A percentile compares a stretch with the other conserved stretches of the same genome.
Evolutionary conservation across 2,329 filamentous ascomycete genomes (phyloP).

Genomic region (Colletotrichum cereale): DNA sequence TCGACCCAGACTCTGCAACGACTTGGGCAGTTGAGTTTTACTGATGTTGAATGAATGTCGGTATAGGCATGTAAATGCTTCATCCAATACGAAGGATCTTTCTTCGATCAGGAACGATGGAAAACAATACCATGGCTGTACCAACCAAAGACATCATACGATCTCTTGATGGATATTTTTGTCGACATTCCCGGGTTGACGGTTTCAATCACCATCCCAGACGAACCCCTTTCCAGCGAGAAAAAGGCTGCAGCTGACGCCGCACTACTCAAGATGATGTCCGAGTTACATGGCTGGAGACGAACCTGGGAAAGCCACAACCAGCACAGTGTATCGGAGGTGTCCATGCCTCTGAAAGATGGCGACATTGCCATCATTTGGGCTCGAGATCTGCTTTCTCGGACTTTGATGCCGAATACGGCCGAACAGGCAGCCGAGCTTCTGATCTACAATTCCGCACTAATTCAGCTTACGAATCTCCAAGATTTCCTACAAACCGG

Average conservation of each 20-base stretch:
- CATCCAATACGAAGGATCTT: conserved; percentile 2
- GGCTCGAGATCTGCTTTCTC: conserved; percentile 1
- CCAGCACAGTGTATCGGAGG: conserved; percentile 1
- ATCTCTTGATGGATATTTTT: conserved; percentile 16
- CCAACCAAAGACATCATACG: conserved; percentile 9
- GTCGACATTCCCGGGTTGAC: conserved; percentile 19
- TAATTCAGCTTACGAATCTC: conserved; percentile 19
- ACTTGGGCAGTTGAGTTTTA: neutral
- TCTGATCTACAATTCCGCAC: conserved; percentile 23
- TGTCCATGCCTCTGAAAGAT: neutral
- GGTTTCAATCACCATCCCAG: neutral
- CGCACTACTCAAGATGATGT: neutral
- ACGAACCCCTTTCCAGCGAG: neutral
- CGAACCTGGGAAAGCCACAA: conserved; percentile 8
- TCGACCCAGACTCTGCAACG: too few species aligned
- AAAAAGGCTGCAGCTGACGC: neutral
- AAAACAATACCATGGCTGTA: conserved; percentile 18
- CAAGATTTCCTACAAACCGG: conserved; percentile 5
- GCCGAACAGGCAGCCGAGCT: conserved; percentile 15
- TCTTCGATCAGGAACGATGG: conserved; percentile 21
- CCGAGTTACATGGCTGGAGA: conserved; percentile 12
- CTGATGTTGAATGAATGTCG: neutral
- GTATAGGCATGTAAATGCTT: conserved; percentile 25
- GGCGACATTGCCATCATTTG: neutral
- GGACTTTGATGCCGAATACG: neutral